phyloP scores from a whole-genome alignment of 805 yeast genomes.

The Saturnispora dispora region DNA sequence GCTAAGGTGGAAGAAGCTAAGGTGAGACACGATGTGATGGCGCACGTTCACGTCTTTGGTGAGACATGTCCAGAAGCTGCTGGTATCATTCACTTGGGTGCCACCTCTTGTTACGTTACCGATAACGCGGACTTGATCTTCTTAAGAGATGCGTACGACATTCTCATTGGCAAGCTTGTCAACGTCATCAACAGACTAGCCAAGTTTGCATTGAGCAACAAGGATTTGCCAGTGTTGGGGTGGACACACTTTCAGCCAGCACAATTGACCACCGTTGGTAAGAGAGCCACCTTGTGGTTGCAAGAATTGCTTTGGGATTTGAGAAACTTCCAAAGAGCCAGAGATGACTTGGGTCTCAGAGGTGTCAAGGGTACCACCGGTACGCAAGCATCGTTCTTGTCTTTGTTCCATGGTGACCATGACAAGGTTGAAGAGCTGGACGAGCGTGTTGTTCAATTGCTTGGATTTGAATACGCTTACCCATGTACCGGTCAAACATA shows the following conservation, averaged over 20 bases:
- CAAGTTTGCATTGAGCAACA: constrained; percentile 81
- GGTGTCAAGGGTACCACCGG: constrained; percentile 99
- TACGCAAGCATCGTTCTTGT: constrained; percentile 93
- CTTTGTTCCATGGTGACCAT: constrained; percentile 94
- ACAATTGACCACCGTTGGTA: constrained; percentile 96
- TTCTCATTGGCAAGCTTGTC: constrained; percentile 88
- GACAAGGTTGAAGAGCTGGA: constrained; percentile 92
- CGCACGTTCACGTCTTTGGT: constrained; percentile 95
- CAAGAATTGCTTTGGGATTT: constrained; percentile 98
- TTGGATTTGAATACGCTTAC: constrained; percentile 91
- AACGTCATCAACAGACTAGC: constrained; percentile 88
- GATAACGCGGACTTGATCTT: constrained; percentile 97
- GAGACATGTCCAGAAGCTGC: constrained; percentile 90
- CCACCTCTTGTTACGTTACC: constrained; percentile 95
- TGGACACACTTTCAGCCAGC: constrained; percentile 99
- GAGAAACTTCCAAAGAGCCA: constrained; percentile 90
- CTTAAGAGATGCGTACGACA: constrained; percentile 89
- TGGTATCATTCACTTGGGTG: constrained; percentile 96
- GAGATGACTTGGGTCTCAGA: constrained; percentile 91
- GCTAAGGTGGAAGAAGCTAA: constrained; percentile 93
- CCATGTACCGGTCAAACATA: constrained; percentile 99
- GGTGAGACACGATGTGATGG: constrained; percentile 99
- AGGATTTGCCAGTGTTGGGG: constrained; percentile 93
- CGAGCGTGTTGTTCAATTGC: constrained; percentile 81
- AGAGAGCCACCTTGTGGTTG: constrained; percentile 95